Base-by-base conservation (phyloP, 148 eudicot species). In the Fallopia convolvulus region DNA sequence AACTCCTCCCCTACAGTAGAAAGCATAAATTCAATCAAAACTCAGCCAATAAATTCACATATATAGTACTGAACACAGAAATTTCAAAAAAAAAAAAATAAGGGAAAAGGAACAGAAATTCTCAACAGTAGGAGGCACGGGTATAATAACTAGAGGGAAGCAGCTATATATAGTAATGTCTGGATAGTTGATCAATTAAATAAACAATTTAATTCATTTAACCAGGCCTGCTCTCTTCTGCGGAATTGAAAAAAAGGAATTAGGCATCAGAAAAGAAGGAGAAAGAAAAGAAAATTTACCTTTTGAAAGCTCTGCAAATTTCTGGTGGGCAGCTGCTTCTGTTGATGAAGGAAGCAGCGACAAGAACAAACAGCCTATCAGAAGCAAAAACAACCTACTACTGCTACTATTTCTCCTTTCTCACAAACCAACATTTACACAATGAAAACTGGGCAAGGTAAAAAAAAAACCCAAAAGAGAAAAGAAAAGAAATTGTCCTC, bases 361-460 rank as follows among this genome's bases (percentile, higher is more conserved):
- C 72, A 68, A 68, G 72, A 68, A 36, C 72, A 68, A 68, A 68
- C 72, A 68, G 72, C 72, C 72, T 68, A 68, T 39, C 44, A 68
- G 39, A 68, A 0, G 72, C 72, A 68, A 68, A 68, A 68, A 68
- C 36, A 36, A n/a, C 72, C 72, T 39, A 68, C 72, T 68, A 9
- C 44, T 58, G 21, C 65, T 58, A 9, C 65, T 58, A 10, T 32
- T 68, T 33, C 72, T 65, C 71, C 18, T 32, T 65, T 65, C 58
- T 52, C 58, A 15, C 15, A 65, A 65, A 65, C 71, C 21, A 42
- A 68, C 44, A 68, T 68, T 58, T 68, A 68, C 46, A 33, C 72
- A 68, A 36, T 68, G 72, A 68, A 68, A 68, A 68, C 36, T 9
- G 47, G 46, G 72, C 17, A 10, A 26, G 11, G 30, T 26, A 26